A percentile compares a stretch with the other conserved stretches of the same genome.
These are phyloP conservation scores for Trypethelium eluteriae DNA, from an alignment of 495 filamentous ascomycete species.

Conservation along the genomic window DNA sequence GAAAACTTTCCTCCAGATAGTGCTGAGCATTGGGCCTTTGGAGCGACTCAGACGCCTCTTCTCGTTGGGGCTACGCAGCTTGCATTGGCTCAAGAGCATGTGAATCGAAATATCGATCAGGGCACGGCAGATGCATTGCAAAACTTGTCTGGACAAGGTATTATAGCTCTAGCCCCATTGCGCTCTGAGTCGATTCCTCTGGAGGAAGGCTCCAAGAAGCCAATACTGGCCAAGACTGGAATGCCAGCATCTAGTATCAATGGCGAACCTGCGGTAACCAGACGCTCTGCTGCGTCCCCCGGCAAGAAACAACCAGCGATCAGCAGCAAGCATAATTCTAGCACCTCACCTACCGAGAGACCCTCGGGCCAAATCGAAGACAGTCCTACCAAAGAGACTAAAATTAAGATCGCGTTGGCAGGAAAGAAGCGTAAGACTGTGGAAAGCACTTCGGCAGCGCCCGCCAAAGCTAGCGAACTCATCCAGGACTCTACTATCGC, in stretches of 20 bases:
- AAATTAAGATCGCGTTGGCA: not conserved
- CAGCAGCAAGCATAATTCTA: not conserved
- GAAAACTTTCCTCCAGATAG: slow-evolving; percentile 48
- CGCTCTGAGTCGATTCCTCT: slow-evolving; percentile 16
- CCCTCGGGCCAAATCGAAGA: not conserved
- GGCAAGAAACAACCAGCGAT: slow-evolving; percentile 2
- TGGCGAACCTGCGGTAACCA: slow-evolving; percentile 21
- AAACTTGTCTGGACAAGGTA: slow-evolving; percentile 46
- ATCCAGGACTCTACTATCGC: slow-evolving; percentile 48
- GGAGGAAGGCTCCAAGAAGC: slow-evolving; percentile 15
- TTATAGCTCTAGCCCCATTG: slow-evolving; percentile 26
- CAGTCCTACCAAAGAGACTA: not conserved
- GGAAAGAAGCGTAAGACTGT: not conserved
- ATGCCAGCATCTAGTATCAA: slow-evolving; percentile 32
- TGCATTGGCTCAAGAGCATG: slow-evolving; percentile 49
- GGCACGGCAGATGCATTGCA: slow-evolving; percentile 39
- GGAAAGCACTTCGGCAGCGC: not conserved
- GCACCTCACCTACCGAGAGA: not conserved
- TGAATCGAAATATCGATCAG: slow-evolving; percentile 46
- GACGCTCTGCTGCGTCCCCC: slow-evolving; percentile 14
- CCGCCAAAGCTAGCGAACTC: slow-evolving; percentile 21
- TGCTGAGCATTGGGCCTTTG: slow-evolving; percentile 57
- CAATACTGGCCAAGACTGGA: slow-evolving; percentile 27
- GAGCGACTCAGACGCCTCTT: slow-evolving; percentile 30
- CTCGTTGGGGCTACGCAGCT: slow-evolving; percentile 51